phyloP scores from a whole-genome alignment of 208 protist genomes.

The Acanthamoeba quina region DNA sequence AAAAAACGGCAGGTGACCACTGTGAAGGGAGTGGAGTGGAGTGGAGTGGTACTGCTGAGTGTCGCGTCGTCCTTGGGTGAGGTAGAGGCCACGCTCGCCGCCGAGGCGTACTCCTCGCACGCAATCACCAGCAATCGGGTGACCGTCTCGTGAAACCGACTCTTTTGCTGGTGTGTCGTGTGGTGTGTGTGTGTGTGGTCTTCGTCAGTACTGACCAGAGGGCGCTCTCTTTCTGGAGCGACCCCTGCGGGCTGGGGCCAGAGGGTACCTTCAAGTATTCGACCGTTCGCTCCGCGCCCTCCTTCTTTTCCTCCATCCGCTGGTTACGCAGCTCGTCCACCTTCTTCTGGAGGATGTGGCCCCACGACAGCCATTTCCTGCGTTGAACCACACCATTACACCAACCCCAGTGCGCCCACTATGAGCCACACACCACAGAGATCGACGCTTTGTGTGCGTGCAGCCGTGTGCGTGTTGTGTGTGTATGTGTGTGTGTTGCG shows the following conservation, averaged over 20 bases:
- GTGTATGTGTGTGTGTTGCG: too few relatives aligned
- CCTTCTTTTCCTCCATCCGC: conserved; percentile 6
- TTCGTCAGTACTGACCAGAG: background rate
- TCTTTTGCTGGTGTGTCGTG: background rate
- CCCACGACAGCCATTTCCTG: conserved; percentile 55
- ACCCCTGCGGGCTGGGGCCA: background rate
- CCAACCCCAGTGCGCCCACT: background rate
- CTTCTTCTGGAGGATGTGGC: conserved; percentile 39
- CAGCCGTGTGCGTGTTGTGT: too few relatives aligned
- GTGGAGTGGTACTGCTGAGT: background rate
- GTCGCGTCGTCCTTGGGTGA: background rate
- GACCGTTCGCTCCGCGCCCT: background rate
- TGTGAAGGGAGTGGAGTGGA: background rate
- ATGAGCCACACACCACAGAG: background rate
- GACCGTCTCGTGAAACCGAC: conserved; percentile 8
- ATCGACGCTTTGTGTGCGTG: too few relatives aligned
- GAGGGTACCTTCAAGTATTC: conserved; percentile 3
- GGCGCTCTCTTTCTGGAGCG: too few relatives aligned
- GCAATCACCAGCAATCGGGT: conserved; percentile 55
- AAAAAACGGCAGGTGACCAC: background rate
- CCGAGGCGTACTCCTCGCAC: conserved; percentile 65
- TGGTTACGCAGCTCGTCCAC: conserved; percentile 6
- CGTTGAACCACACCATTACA: background rate
- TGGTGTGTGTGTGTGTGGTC: background rate
- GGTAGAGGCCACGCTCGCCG: background rate